Percentiles rank a stretch among this genome's conserved stretches.
These are phyloP conservation scores for Tremella mesenterica DNA, from an alignment of 768 basidiomycete genomes.

Conservation along the genomic window DNA sequence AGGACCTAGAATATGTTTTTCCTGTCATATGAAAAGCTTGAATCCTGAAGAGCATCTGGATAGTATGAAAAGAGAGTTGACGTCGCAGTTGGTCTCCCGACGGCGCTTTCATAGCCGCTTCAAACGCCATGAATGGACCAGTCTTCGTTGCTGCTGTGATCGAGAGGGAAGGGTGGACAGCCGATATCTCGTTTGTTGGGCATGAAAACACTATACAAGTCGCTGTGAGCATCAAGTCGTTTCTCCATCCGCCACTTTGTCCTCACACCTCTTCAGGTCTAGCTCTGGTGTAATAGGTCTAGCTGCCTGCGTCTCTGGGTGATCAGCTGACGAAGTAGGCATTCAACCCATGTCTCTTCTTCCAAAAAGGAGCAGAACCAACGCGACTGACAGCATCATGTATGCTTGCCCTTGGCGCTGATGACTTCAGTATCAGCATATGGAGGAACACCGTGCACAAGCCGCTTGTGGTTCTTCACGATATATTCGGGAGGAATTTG, in stretches of 20 bases:
- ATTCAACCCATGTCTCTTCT: slow-evolving; percentile 91
- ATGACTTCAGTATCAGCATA: slow-evolving; percentile 84
- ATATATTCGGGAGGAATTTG: slow-evolving; percentile 88
- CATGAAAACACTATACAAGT: slow-evolving; percentile 97
- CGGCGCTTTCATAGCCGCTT: slow-evolving; percentile 95
- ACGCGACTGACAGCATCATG: slow-evolving; percentile 47
- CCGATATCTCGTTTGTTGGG: slow-evolving; percentile 87
- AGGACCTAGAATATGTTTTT: background rate
- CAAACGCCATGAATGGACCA: slow-evolving; percentile 94
- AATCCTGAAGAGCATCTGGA: background rate
- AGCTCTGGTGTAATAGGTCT: no score
- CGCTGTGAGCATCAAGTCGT: slow-evolving; percentile 53
- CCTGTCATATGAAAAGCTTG: no score
- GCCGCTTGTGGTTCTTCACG: slow-evolving; percentile 84
- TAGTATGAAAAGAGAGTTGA: background rate
- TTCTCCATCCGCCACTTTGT: no score
- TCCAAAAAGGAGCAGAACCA: slow-evolving; percentile 57
- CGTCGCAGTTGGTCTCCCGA: slow-evolving; percentile 86
- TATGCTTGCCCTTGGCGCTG: slow-evolving; percentile 70
- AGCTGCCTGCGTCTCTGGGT: no score
- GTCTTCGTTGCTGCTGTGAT: slow-evolving; percentile 98
- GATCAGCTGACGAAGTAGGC: slow-evolving; percentile 48
- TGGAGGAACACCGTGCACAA: slow-evolving; percentile 92
- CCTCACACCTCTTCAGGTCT: no score
- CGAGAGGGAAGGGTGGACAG: slow-evolving; percentile 69